Base-by-base conservation (phyloP, 2,329 filamentous ascomycete species). In the Cladophialophora exuberans region DNA sequence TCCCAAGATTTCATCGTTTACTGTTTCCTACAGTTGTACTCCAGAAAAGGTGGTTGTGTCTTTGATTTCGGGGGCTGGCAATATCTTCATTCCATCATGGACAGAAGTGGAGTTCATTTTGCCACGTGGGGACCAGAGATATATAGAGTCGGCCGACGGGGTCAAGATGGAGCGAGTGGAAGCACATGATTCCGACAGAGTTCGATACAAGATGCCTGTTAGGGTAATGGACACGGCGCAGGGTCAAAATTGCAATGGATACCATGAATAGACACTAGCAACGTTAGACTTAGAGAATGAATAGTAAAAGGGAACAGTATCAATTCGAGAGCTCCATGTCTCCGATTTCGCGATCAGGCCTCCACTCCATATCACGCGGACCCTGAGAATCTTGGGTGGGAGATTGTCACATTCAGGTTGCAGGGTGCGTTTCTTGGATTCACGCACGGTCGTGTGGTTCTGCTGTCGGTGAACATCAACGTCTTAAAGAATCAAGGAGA, bases 71-170 rank as follows among this genome's bases (percentile, higher is more conserved):
- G 68, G 72, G 20, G 59, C 73, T 6, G 66, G 68, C 9, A 69
- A 69, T 26, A 72, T 68, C 0, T 83, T 79, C 60, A 57, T 70
- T 25, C 78, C 80, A 7, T 69, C 72, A 1, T 84, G 81, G 77
- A 74, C 70, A 17, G 72, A 76, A 1, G 41, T 84, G 11, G 71
- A 73, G 45, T 65, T 83, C 31, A 72, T 83, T 45, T 59, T 84
- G 55, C 81, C 80, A 2, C 64, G 73, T 18, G 79, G 78, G 0
- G 81, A 84, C 65, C 55, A 63, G 36, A 70, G 80, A 33, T 61
- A 66, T n/a, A 69, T 78, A 39, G 57, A 61, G 56, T 75, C 59
- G 15, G 65, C 60, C 56, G 61, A 59, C 44, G 72, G 70, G 2
- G 62, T 65, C 57, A 56, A 61, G 3, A 61, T 72, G 45, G 44